Base-by-base conservation (phyloP, 2,329 filamentous ascomycete species). In the Chalara sp. region DNA sequence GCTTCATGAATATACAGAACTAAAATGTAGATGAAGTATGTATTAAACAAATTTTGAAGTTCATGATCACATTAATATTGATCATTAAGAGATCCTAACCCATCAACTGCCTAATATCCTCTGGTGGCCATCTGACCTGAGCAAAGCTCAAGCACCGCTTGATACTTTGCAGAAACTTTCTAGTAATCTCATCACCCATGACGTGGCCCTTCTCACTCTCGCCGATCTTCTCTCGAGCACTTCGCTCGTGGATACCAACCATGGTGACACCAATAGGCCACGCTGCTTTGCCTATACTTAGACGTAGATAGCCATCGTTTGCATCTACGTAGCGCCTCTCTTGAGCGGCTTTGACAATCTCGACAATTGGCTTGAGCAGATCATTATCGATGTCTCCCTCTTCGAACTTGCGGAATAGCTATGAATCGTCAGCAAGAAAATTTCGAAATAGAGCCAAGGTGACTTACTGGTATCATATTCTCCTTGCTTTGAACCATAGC, bases 251-350 rank as follows among this genome's bases (percentile, higher is more conserved):
- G 62, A 99, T 99, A 76, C 93, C 93, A 64, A 99, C 93, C 93
- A 97, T 99, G 68, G 93, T 99, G 39, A 99, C 93, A 70, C 93
- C 93, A 64, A 99, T 99, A 29, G 93, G 93, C 93, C 93, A 99
- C 12, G 93, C 93, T 59, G 90, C 91, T 72, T 96, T 96, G 57
- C 90, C 90, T 64, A 99, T 99, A 67, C 89, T 95, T 49, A 99
- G 75, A 48, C 89, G 79, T 54, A 99, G 74, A 68, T 99, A 99
- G 0, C 89, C 91, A 67, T 99, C 89, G 66, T 97, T 97, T 33
- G 93, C 93, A 70, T 96, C 88, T 44, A 99, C 92, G 65, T 99
- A 99, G 56, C 89, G 82, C 53, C 90, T 80, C 65, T 90, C 84
- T 70, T 99, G 93, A 4, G 92, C 89, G 30, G 90, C 87, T 63